Evolutionary conservation across 768 basidiomycete species (phyloP), one percentile per base, ranked within the genome.

Genomic region (Tubosaeta brunneosetosa): DNA sequence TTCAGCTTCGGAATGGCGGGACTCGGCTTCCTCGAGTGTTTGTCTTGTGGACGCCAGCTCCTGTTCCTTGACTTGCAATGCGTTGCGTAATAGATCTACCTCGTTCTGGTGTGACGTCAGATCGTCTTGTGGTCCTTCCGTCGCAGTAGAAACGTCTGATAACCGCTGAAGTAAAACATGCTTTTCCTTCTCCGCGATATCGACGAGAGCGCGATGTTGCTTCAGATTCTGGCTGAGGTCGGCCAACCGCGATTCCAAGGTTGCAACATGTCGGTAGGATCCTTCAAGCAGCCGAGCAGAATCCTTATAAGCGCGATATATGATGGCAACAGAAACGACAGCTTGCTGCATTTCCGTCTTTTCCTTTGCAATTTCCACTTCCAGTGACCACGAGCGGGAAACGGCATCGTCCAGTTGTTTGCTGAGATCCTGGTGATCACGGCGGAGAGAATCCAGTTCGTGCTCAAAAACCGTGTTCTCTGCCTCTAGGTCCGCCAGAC

Each of bases 21-120:
- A 64, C 47, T 68, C 65, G n/a, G 65, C 61, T 9, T 72, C 70
- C 31, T 66, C 61, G 38, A 73, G 64, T 8, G 64, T 62, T 13
- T 63, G 64, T 52, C 66, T 70, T 11, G 74, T 62, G 32, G 71
- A 64, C 36, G 69, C 65, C 29, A 80, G 54, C 17, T 73, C 65
- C 42, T 61, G 63, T 37, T 64, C 64, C 29, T 63, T 68, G 29
- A 71, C 64, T 9, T 65, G 60, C n/a, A 80, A 66, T 36, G 64
- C 75, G 16, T 61, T 58, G 46, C 71, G 72, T 22, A 81, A 51
- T 19, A 69, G 61, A 43, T 77, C 74, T 48, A 67, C 62, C 33
- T 70, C 63, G 38, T 69, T 62, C 47, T 64, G 45, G 22, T 33
- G 16, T 13, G 47, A 38, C 17, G 27, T 29, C 27, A 4, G n/a